A percentile compares a stretch with the other conserved stretches of the same genome.
These are phyloP conservation scores for Kurtzmaniella quercitrusa DNA, from an alignment of 1,139 yeast genomes.

Conservation along the genomic window DNA sequence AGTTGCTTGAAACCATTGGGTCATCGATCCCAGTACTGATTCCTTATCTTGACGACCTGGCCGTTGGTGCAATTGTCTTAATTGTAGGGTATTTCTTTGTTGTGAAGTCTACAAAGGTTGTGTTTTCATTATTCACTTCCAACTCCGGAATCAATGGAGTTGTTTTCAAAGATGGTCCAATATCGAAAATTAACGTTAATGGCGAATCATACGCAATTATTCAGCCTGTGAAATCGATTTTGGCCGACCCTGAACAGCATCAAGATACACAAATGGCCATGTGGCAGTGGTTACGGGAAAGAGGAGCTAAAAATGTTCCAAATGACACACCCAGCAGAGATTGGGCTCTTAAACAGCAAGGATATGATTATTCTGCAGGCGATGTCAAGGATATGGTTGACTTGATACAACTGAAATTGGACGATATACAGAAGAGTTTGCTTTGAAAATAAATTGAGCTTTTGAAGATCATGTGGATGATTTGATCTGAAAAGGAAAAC, in stretches of 20 bases:
- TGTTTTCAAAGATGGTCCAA: slow-evolving; percentile 8
- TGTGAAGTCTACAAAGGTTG: background rate
- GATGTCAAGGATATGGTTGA: slow-evolving; percentile 53
- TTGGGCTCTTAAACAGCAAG: background rate
- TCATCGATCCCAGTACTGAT: slow-evolving; percentile 20
- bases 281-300: slow-evolving; percentile 79
- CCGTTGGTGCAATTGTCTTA: slow-evolving; percentile 21
- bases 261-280: slow-evolving; percentile 58
- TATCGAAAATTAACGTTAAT: slow-evolving; percentile 29
- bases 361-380: slow-evolving; percentile 32
- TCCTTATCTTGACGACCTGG: slow-evolving; percentile 24
- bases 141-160: slow-evolving; percentile 6
- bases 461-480: background rate
- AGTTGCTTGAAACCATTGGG: slow-evolving; percentile 28
- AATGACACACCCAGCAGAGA: slow-evolving; percentile 5
- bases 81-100: slow-evolving; percentile 14
- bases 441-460: background rate
- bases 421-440: slow-evolving; percentile 18
- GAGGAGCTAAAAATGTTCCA: slow-evolving; percentile 31
- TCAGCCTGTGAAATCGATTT: slow-evolving; percentile 42
- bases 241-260: slow-evolving; percentile 28
- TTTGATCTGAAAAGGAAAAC: background rate
- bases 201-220: slow-evolving; percentile 42
- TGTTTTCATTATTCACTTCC: background rate
- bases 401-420: slow-evolving; percentile 50